A percentile compares a stretch with the other conserved stretches of the same genome.
Evolutionary conservation across 192 early-diverging fungal species (phyloP).

Genomic region (Podila minutissima): DNA sequence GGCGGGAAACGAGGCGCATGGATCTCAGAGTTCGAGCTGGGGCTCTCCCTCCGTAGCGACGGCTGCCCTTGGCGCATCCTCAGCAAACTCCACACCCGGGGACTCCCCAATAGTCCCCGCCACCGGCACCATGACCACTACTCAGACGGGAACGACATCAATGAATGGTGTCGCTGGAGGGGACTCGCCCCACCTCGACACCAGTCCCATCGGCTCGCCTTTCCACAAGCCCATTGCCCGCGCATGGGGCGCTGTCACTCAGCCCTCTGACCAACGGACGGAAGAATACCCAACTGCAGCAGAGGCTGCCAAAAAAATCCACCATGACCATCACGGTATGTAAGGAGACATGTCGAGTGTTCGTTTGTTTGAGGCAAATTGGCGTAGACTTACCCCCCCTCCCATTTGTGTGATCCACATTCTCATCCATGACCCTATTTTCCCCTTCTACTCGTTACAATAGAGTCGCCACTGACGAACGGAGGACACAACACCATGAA

Average conservation of each 20-base stretch:
- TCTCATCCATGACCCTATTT: neutral
- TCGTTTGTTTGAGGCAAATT: neutral
- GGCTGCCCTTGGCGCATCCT: constrained; percentile 10
- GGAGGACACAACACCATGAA: no score
- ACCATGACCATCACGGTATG: constrained; percentile 34
- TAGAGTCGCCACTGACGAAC: no score
- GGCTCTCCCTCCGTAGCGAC: constrained; percentile 22
- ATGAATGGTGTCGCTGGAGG: neutral
- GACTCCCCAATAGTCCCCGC: constrained; percentile 4
- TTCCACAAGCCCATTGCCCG: constrained; percentile 25
- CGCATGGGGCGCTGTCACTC: constrained; percentile 31
- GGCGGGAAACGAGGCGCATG: constrained; percentile 23
- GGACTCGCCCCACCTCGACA: constrained; percentile 25
- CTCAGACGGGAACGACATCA: constrained; percentile 10
- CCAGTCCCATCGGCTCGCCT: constrained; percentile 15
- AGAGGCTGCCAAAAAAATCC: constrained; percentile 40
- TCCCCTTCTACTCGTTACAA: no score
- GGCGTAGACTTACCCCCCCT: neutral
- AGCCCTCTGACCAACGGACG: constrained; percentile 14
- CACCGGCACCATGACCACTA: constrained; percentile 2
- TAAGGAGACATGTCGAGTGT: no score
- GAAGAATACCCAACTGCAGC: constrained; percentile 51
- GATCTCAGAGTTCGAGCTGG: constrained; percentile 33
- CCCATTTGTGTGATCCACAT: neutral
- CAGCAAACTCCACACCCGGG: constrained; percentile 15